phyloP scores from a whole-genome alignment of 805 yeast species.

The Sugiyamaella smithiae region DNA sequence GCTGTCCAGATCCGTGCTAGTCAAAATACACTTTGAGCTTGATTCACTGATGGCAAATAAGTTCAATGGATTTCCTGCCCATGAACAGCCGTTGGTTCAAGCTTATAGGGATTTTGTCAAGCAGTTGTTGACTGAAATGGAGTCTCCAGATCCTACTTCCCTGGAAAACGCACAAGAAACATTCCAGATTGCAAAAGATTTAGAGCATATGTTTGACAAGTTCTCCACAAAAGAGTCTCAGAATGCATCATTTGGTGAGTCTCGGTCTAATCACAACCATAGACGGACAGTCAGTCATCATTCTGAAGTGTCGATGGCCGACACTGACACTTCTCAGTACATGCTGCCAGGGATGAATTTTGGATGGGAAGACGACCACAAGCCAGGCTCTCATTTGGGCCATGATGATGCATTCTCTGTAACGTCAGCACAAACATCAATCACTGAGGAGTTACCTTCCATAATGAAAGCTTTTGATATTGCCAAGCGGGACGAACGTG shows the following conservation, averaged over 20 bases:
- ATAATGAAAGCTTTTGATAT: constrained; percentile 27
- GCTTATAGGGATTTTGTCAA: constrained; percentile 30
- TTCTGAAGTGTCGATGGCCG: neutral
- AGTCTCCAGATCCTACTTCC: constrained; percentile 22
- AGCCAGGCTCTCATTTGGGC: no score
- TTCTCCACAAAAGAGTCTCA: constrained; percentile 15
- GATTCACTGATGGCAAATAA: constrained; percentile 18
- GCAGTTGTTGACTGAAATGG: constrained; percentile 29
- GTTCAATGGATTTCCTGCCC: neutral
- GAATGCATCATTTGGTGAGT: neutral
- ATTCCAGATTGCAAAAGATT: constrained; percentile 31
- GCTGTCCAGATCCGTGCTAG: constrained; percentile 30
- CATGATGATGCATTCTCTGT: constrained; percentile 2
- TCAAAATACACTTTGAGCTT: constrained; percentile 33
- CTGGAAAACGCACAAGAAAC: constrained; percentile 29
- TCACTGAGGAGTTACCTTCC: constrained; percentile 27
- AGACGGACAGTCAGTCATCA: neutral
- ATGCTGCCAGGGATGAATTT: neutral
- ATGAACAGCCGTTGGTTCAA: constrained; percentile 22
- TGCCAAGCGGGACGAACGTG: constrained; percentile 20
- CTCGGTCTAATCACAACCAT: neutral
- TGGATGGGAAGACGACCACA: constrained; percentile 6
- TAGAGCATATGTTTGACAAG: constrained; percentile 30
- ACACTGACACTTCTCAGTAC: neutral
- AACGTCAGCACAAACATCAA: constrained; percentile 16